Conservation (phyloP, 2,329 filamentous ascomycete genomes). For the Penicillium sp. region DNA sequence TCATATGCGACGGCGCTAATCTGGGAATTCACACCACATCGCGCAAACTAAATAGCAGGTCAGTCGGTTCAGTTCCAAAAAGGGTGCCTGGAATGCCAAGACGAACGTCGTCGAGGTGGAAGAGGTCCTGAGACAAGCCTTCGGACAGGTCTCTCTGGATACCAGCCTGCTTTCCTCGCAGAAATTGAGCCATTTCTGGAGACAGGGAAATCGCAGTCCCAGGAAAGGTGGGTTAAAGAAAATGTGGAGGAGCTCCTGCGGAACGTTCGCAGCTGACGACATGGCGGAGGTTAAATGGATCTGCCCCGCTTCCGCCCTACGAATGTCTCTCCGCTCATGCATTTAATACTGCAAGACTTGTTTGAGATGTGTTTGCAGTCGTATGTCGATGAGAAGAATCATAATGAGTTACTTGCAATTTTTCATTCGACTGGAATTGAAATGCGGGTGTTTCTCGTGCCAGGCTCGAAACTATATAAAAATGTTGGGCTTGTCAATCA, state of each 20-base stretch:
- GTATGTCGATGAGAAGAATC: too few relatives aligned
- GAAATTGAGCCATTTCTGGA: slow-evolving; percentile 69
- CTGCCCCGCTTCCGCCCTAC: slow-evolving; percentile 23
- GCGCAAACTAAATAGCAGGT: slow-evolving; percentile 48
- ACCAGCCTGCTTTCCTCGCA: slow-evolving; percentile 88
- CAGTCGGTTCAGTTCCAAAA: slow-evolving; percentile 13
- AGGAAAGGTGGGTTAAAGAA: slow-evolving; percentile 8
- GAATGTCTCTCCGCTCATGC: too few relatives aligned
- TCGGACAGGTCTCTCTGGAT: slow-evolving; percentile 86
- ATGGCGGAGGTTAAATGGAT: slow-evolving; percentile 25
- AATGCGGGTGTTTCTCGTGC: too few relatives aligned
- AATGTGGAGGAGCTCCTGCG: slow-evolving; percentile 12
- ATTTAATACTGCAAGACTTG: too few relatives aligned
- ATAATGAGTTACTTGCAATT: too few relatives aligned
- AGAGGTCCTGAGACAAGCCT: slow-evolving; percentile 69
- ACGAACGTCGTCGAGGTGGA: slow-evolving; percentile 71
- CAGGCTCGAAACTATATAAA: slow-evolving; percentile 1
- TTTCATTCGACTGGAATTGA: too few relatives aligned
- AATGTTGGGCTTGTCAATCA: too few relatives aligned
- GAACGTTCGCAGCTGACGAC: slow-evolving; percentile 22
- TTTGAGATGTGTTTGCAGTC: not conserved
- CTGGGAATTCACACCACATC: slow-evolving; percentile 74
- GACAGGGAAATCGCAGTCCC: slow-evolving; percentile 6
- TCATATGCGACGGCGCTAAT: slow-evolving; percentile 81
- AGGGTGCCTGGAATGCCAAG: slow-evolving; percentile 26